Conservation (phyloP, 192 early-diverging fungal species). For the Oehlia diaphana region DNA sequence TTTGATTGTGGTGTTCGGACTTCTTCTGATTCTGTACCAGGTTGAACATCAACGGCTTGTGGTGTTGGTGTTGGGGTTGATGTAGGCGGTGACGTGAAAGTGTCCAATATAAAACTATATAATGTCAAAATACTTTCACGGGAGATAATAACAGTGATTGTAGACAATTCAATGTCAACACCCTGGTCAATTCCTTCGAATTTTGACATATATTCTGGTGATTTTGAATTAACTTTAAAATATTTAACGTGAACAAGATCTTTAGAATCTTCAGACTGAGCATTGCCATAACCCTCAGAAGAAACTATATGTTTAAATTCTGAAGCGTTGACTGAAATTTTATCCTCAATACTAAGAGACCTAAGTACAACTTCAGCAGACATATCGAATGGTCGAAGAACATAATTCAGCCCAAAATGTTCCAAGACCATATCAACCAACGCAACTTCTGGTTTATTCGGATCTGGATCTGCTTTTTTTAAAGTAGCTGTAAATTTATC, state of each 20-base stretch:
- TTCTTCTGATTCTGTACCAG: background rate
- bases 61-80: constrained; percentile 22
- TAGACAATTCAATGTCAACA: constrained; percentile 77
- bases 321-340: constrained; percentile 44
- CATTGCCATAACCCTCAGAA: constrained; percentile 44
- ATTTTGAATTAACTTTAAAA: constrained; percentile 64
- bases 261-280: constrained; percentile 46
- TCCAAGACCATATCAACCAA: constrained; percentile 71
- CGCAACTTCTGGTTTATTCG: constrained; percentile 43
- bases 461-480: constrained; percentile 54
- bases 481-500: constrained; percentile 66
- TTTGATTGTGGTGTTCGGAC: constrained; percentile 23
- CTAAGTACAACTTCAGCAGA: constrained; percentile 73
- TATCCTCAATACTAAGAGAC: constrained; percentile 78
- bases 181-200: constrained; percentile 81
- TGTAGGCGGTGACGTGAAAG: constrained; percentile 52
- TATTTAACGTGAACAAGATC: constrained; percentile 76
- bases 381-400: constrained; percentile 72
- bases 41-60: background rate
- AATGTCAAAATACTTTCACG: constrained; percentile 80
- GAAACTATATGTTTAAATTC: constrained; percentile 64
- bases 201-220: constrained; percentile 70
- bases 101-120: constrained; percentile 82
- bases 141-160: constrained; percentile 79
- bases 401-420: constrained; percentile 68